Evolutionary conservation across 1,284 basidiomycete genomes (phyloP), one percentile per base, ranked within the genome.

Genomic region (Microbotryum scabiosae): DNA sequence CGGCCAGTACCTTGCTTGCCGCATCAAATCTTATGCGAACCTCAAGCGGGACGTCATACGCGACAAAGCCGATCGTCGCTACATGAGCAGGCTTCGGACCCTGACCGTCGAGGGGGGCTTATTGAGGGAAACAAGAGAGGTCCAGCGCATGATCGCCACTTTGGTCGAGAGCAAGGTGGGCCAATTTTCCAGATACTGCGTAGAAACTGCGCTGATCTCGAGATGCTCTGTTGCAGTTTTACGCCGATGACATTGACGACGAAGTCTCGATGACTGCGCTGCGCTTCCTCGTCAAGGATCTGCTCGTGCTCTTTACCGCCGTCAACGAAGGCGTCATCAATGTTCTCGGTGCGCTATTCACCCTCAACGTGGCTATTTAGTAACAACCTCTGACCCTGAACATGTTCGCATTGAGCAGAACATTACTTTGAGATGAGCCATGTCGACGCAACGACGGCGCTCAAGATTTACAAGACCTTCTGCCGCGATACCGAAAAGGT

Each of bases 401-500:
- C 14, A 46, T 23, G 47, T 63, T 75, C 66, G 8, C 23, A 32
- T 8, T 50, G 30, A 56, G n/a, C 67, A 89, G 96, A 97, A 73
- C 88, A 96, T 77, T 99, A 97, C 77, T 97, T 98, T 73, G 94
- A 97, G 73, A 98, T 98, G 96, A 90, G 91, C 4, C 87, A 89
- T 68, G 77, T 85, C 25, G 94, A 98, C 74, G 96, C 94, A 0
- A 79, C 83, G 57, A 84, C 88, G 44, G 88, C 96, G 3, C 82
- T 98, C 41, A 78, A 80, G 36, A 86, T 97, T 65, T 99, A 99
- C 78, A 88, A 90, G 62, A 84, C 87, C 65, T 99, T 99, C 76
- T 96, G 92, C 77, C 85, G 84, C 63, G 91, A 98, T 75, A 93
- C 94, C 0, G 92, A 97, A 73, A 82, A 81, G 56, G 92, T 97